Conservation (phyloP, 441 rosid genomes). For the Biscutella auriculata region DNA sequence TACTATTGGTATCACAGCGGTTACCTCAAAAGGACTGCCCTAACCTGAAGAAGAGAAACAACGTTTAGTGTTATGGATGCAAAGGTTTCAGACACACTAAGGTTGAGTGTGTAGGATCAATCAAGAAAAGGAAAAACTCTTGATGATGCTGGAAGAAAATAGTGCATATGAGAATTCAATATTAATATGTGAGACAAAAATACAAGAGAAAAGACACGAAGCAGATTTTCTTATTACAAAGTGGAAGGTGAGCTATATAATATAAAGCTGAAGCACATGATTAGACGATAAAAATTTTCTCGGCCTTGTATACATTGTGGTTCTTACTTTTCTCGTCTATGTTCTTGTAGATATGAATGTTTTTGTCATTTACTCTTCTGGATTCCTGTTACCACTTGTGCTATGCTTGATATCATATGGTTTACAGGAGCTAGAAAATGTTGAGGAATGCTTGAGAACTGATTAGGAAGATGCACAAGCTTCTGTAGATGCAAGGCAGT, state of each 20-base stretch:
- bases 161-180: slow-evolving; percentile 63
- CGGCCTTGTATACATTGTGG: neutral
- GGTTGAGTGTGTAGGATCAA: too few species aligned
- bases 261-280: neutral
- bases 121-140: too few species aligned
- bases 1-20: too few species aligned
- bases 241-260: slow-evolving; percentile 42
- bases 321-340: neutral
- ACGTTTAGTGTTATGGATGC: too few species aligned
- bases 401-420: neutral
- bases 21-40: too few species aligned
- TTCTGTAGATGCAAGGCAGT: slow-evolving; percentile 23
- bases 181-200: slow-evolving; percentile 50
- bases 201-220: slow-evolving; percentile 61
- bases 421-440: slow-evolving; percentile 58
- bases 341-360: neutral
- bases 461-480: slow-evolving; percentile 42
- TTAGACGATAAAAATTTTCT: neutral
- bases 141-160: slow-evolving; percentile 59
- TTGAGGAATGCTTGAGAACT: slow-evolving; percentile 33
- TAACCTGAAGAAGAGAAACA: too few species aligned
- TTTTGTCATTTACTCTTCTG: too few species aligned
- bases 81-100: too few species aligned
- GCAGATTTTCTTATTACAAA: slow-evolving; percentile 40
- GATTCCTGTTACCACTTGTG: neutral